phyloP scores from a whole-genome alignment of 2,329 filamentous ascomycete genomes.

The Botrytis galanthina region DNA sequence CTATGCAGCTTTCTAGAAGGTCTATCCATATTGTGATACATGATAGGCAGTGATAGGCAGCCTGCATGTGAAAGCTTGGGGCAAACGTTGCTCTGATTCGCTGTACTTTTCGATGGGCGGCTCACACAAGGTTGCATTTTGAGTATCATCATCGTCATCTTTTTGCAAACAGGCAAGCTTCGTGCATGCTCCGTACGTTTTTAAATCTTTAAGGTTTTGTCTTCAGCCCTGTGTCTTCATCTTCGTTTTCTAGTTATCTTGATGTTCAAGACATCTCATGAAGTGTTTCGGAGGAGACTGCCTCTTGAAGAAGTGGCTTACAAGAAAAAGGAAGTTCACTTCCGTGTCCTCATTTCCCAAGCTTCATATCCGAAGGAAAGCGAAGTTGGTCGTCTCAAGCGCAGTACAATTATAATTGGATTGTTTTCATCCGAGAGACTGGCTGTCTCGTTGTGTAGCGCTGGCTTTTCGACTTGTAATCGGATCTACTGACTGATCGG shows the following conservation, averaged over 20 bases:
- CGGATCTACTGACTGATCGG: neutral
- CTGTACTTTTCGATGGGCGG: neutral
- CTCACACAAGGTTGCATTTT: neutral
- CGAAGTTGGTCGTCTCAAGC: neutral
- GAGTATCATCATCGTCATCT: conserved; percentile 7
- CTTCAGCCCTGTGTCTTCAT: conserved; percentile 12
- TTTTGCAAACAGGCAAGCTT: neutral
- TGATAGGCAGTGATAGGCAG: neutral
- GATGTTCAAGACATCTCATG: neutral
- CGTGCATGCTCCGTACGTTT: neutral
- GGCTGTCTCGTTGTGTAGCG: neutral
- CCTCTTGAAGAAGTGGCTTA: neutral
- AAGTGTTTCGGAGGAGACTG: neutral
- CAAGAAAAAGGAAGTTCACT: neutral
- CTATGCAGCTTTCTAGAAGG: conserved; percentile 9
- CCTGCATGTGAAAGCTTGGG: conserved; percentile 8
- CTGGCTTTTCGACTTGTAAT: neutral
- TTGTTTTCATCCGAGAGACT: neutral
- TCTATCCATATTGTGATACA: neutral
- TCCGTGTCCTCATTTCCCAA: neutral
- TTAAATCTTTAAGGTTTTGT: neutral
- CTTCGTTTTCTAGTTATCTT: neutral
- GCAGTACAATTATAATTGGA: neutral
- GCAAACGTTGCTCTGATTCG: neutral
- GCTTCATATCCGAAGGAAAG: neutral